Percentiles rank a stretch among this genome's conserved stretches.
These are phyloP conservation scores for Fallopia convolvulus DNA, from an alignment of 148 eudicot species.

Conservation along the genomic window DNA sequence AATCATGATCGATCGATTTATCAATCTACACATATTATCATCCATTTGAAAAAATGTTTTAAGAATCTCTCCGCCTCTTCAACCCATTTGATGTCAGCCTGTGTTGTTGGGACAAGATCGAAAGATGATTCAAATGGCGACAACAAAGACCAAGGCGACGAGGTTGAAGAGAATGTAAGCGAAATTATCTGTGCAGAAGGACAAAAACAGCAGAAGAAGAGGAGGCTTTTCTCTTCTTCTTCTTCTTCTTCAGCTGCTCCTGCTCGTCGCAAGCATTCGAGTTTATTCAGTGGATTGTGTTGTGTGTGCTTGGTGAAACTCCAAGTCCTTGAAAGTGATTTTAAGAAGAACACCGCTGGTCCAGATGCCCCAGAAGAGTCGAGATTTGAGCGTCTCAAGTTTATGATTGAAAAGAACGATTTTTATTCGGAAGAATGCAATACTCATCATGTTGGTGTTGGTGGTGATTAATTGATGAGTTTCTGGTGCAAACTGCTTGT, in stretches of 20 bases:
- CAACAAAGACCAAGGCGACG: not conserved
- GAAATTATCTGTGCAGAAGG: not conserved
- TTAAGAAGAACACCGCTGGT: constrained; percentile 23
- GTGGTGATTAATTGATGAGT: not conserved
- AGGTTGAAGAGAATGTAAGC: not conserved
- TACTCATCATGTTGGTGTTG: constrained; percentile 28
- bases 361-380: constrained; percentile 2
- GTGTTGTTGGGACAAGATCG: not conserved
- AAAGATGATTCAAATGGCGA: not conserved
- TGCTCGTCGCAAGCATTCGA: not conserved
- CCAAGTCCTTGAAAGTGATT: constrained; percentile 21
- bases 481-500: not conserved
- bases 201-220: no score
- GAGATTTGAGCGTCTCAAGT: constrained; percentile 22
- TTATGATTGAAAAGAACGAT: constrained; percentile 44
- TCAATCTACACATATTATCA: no score
- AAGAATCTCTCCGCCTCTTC: no score
- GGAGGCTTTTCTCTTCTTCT: not conserved
- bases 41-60: no score
- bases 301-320: constrained; percentile 18
- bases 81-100: not conserved
- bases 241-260: not conserved
- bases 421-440: constrained; percentile 43
- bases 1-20: not conserved
- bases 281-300: not conserved